These are phyloP conservation scores for Lobosporangium transversale DNA, from an alignment of 192 early-diverging fungal genomes.

Conservation along the genomic window DNA sequence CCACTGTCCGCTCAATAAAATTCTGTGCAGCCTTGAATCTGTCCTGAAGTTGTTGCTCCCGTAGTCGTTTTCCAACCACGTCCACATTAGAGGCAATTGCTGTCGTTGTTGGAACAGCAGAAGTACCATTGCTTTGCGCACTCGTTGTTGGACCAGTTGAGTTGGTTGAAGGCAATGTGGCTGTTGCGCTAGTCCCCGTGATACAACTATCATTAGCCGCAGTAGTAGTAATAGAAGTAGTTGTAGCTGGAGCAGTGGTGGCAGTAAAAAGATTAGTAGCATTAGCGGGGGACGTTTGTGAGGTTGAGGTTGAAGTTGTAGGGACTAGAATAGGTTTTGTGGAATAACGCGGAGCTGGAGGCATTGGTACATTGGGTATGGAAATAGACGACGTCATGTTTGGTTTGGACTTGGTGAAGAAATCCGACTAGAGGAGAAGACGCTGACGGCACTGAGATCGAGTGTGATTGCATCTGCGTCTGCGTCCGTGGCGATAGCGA, in stretches of 20 bases:
- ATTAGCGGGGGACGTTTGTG: conserved; percentile 1
- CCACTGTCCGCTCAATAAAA: conserved; percentile 73
- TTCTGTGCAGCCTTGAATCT: conserved; percentile 69
- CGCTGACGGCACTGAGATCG: conserved; percentile 27
- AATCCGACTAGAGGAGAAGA: conserved; percentile 3
- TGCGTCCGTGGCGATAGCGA: no score
- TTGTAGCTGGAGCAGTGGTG: neutral
- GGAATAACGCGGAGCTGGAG: conserved; percentile 15
- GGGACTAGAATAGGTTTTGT: conserved; percentile 13
- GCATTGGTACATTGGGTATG: neutral
- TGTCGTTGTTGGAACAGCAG: conserved; percentile 7
- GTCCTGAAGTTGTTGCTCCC: conserved; percentile 67
- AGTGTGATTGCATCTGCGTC: conserved; percentile 28
- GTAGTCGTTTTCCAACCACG: conserved; percentile 53
- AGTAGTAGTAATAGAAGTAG: neutral
- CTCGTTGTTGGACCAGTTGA: conserved; percentile 1
- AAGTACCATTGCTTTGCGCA: conserved; percentile 10
- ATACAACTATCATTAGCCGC: neutral
- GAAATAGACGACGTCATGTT: no score
- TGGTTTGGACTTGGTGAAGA: neutral
- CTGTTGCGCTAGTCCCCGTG: neutral
- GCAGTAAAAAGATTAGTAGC: neutral
- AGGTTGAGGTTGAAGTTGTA: conserved; percentile 2
- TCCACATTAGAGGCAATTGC: no score
- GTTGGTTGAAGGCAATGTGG: neutral